A percentile compares a stretch with the other conserved stretches of the same genome.
These are phyloP conservation scores for Neurospora sp. DNA, from an alignment of 495 filamentous ascomycete genomes.

Conservation along the genomic window DNA sequence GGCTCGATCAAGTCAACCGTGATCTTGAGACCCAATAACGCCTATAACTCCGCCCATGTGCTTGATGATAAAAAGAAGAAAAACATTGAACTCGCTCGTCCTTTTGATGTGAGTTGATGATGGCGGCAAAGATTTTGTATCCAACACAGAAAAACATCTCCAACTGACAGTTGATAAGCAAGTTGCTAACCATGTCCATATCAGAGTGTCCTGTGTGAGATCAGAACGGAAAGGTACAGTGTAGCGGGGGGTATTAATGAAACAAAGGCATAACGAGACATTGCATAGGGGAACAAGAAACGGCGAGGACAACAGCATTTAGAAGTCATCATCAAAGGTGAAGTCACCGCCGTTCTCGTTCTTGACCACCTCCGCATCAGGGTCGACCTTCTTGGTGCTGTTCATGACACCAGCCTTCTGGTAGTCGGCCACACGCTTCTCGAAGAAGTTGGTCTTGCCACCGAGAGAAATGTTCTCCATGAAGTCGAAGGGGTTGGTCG, in stretches of 20 bases:
- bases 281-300: neutral
- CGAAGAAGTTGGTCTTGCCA: constrained; percentile 99
- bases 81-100: neutral
- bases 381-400: constrained; percentile 68
- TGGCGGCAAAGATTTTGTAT: neutral
- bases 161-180: neutral
- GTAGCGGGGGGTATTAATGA: constrained; percentile 9
- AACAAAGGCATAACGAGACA: constrained; percentile 7
- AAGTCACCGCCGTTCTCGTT: constrained; percentile 68
- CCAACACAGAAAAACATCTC: neutral
- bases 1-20: neutral
- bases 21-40: neutral
- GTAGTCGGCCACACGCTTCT: constrained; percentile 99
- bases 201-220: neutral
- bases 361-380: constrained; percentile 40
- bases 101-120: neutral
- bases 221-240: constrained; percentile 1
- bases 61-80: neutral
- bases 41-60: neutral
- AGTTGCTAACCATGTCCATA: neutral
- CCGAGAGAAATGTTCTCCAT: constrained; percentile 99
- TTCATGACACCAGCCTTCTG: constrained; percentile 99
- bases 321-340: constrained; percentile 96
- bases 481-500: constrained; percentile 96
- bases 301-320: constrained; percentile 24